A percentile compares a stretch with the other conserved stretches of the same genome.
phyloP scores from a whole-genome alignment of 176 grass and related monocot genomes.

The Saccharum spontaneum region DNA sequence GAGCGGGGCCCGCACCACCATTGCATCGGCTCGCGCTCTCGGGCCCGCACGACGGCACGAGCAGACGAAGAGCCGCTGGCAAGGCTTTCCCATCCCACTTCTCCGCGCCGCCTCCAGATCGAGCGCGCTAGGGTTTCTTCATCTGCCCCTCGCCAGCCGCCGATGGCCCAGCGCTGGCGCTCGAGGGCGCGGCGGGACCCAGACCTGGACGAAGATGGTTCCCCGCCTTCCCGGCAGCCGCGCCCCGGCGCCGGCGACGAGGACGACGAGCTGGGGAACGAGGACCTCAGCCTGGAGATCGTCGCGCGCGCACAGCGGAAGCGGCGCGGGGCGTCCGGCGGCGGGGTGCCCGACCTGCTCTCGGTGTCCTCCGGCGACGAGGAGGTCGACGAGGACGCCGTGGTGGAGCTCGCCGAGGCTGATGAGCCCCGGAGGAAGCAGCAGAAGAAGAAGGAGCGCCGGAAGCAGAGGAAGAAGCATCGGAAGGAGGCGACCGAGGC shows the following conservation, averaged over 20 bases:
- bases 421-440: slow-evolving; percentile 41
- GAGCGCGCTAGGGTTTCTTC: slow-evolving; percentile 49
- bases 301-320: slow-evolving; percentile 50
- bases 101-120: slow-evolving; percentile 5
- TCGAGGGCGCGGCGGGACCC: slow-evolving; percentile 48
- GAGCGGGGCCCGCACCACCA: not conserved
- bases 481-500: slow-evolving; percentile 31
- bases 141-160: not conserved
- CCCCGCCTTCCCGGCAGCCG: not conserved
- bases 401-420: slow-evolving; percentile 33
- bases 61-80: not conserved
- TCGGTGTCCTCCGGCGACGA: slow-evolving; percentile 39
- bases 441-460: slow-evolving; percentile 53
- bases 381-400: slow-evolving; percentile 37
- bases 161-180: slow-evolving; percentile 54
- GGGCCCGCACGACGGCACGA: not conserved
- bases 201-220: slow-evolving; percentile 2
- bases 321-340: slow-evolving; percentile 1
- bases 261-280: slow-evolving; percentile 68
- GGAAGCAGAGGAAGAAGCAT: slow-evolving; percentile 46
- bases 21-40: not conserved
- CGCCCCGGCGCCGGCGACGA: not conserved
- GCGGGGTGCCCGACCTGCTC: slow-evolving; percentile 8
- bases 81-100: not conserved
- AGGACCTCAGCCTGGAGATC: slow-evolving; percentile 85